Evolutionary conservation across 2,329 filamentous ascomycete species (phyloP).

Genomic region (Ophiosphaerella narmari): DNA sequence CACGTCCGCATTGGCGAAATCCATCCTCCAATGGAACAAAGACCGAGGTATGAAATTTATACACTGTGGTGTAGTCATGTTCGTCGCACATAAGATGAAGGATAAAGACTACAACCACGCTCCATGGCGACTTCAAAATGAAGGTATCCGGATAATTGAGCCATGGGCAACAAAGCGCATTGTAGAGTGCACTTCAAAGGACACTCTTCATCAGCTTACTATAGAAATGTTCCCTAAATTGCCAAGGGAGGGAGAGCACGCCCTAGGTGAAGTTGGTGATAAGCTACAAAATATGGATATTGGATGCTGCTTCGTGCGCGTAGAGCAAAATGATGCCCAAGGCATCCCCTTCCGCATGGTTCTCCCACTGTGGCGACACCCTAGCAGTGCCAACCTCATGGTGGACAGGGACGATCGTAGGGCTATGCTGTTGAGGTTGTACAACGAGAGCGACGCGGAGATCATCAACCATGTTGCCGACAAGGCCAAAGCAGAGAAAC

Average conservation of each 20-base stretch:
- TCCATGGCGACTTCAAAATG: constrained; percentile 92
- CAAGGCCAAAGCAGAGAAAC: constrained; percentile 33
- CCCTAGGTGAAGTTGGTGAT: constrained; percentile 86
- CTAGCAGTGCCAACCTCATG: constrained; percentile 94
- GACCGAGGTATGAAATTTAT: constrained; percentile 92
- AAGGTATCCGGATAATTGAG: constrained; percentile 88
- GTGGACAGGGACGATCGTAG: constrained; percentile 92
- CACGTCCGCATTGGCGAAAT: constrained; percentile 79
- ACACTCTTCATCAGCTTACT: constrained; percentile 80
- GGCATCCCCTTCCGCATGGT: constrained; percentile 78
- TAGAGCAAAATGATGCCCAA: constrained; percentile 74
- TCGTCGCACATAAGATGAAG: constrained; percentile 70
- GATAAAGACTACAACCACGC: constrained; percentile 93
- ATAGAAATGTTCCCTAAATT: constrained; percentile 98
- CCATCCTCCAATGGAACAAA: constrained; percentile 86
- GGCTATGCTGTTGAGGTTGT: constrained; percentile 89
- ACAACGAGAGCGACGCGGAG: constrained; percentile 84
- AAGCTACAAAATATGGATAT: constrained; percentile 78
- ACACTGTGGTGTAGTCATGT: constrained; percentile 97
- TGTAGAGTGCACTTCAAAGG: constrained; percentile 73
- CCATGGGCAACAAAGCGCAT: constrained; percentile 85
- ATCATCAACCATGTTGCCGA: constrained; percentile 54
- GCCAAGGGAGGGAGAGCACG: constrained; percentile 71
- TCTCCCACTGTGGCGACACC: constrained; percentile 90
- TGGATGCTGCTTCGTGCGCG: constrained; percentile 86